phyloP scores from a whole-genome alignment of 768 basidiomycete species.

The Suillus alpinus region DNA sequence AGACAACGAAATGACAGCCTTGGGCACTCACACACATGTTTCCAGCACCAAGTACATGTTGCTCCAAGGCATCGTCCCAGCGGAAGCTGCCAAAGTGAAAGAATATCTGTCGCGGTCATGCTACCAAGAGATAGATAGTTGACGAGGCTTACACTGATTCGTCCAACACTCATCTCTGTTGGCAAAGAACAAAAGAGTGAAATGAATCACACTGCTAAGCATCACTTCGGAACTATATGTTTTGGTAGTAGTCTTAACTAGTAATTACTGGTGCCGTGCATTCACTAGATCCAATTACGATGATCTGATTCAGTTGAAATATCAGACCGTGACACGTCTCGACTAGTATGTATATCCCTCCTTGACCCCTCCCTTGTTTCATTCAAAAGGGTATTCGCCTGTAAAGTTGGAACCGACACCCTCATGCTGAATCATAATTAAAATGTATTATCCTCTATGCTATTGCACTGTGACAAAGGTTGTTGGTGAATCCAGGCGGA shows the following conservation, averaged over 20 bases:
- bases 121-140: not conserved
- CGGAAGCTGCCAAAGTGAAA: not conserved
- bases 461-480: not conserved
- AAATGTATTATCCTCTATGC: not conserved
- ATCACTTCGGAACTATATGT: not conserved
- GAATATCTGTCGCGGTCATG: not conserved
- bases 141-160: not conserved
- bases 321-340: not conserved
- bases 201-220: not conserved
- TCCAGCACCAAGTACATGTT: not conserved
- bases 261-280: not conserved
- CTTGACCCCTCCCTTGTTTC: not conserved
- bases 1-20: not conserved
- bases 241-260: too few species aligned
- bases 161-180: not conserved
- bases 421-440: not conserved
- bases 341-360: not conserved
- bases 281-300: not conserved
- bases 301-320: not conserved
- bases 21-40: conserved; percentile 1
- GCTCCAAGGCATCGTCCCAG: not conserved
- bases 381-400: not conserved
- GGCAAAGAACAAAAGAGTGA: not conserved
- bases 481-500: not conserved
- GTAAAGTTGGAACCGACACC: not conserved